Percentiles rank a stretch among this genome's conserved stretches.
Conservation (phyloP, 106 monocot species). For the Triglochin maritima region DNA sequence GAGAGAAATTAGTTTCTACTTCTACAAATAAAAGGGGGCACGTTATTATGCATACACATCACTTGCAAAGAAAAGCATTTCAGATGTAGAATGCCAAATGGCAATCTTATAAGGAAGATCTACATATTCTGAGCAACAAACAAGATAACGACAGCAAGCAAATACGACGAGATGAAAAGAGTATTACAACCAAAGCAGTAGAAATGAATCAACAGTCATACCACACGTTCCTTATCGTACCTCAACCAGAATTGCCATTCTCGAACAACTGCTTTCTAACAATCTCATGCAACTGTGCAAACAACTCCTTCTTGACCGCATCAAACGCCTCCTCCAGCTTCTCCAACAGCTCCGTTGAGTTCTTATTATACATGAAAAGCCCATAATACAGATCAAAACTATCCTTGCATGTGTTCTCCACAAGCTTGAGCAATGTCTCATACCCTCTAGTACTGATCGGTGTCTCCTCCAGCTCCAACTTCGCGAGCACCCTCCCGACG, state of each 20-base stretch:
- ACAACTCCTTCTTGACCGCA: constrained; percentile 48
- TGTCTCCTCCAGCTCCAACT: constrained; percentile 33
- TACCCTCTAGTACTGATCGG: constrained; percentile 61
- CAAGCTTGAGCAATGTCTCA: constrained; percentile 41
- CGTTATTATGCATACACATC: too few species aligned
- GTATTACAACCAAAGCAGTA: background rate
- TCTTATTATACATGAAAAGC: constrained; percentile 67
- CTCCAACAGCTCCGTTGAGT: constrained; percentile 43
- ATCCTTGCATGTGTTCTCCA: constrained; percentile 45
- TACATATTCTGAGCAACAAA: too few species aligned
- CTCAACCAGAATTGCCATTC: background rate
- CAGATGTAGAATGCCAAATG: too few species aligned
- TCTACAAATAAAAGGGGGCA: too few species aligned
- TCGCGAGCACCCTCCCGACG: constrained; percentile 41
- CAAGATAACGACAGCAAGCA: too few species aligned
- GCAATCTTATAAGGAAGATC: too few species aligned
- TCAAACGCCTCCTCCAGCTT: constrained; percentile 41
- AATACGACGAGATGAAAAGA: too few species aligned
- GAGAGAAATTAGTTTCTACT: too few species aligned
- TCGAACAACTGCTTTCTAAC: constrained; percentile 45
- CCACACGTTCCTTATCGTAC: background rate
- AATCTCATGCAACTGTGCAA: constrained; percentile 36
- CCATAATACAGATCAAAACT: constrained; percentile 67
- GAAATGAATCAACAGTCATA: background rate
- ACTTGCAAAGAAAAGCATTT: too few species aligned